Percentiles rank a stretch among this genome's conserved stretches.
These are phyloP conservation scores for Fusarium coffeatum DNA, from an alignment of 2,329 filamentous ascomycete species.

Conservation along the genomic window DNA sequence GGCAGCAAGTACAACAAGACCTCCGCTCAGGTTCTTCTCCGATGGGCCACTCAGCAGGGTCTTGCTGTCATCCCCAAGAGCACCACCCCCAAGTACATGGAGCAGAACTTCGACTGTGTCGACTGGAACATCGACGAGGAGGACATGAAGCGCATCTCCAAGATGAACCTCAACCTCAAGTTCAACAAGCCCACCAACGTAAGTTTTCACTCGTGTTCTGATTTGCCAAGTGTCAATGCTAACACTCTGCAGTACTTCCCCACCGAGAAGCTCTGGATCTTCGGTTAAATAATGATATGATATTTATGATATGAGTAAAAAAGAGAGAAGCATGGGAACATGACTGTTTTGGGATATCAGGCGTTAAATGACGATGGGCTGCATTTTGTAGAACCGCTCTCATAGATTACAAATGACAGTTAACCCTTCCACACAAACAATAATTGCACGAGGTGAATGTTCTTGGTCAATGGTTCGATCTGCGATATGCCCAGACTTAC, in stretches of 20 bases:
- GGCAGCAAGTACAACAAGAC: slow-evolving; percentile 78
- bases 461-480: neutral
- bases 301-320: slow-evolving; percentile 35
- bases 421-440: slow-evolving; percentile 17
- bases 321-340: slow-evolving; percentile 36
- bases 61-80: slow-evolving; percentile 87
- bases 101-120: slow-evolving; percentile 74
- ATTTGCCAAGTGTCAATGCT: neutral
- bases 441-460: neutral
- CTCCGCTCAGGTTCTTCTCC: slow-evolving; percentile 82
- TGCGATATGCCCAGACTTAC: neutral
- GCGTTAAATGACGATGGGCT: slow-evolving; percentile 44
- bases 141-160: slow-evolving; percentile 75
- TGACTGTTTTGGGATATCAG: slow-evolving; percentile 44
- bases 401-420: slow-evolving; percentile 45
- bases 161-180: slow-evolving; percentile 73
- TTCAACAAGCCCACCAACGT: slow-evolving; percentile 83
- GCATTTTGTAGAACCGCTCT: slow-evolving; percentile 42
- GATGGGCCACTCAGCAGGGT: slow-evolving; percentile 87
- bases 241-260: slow-evolving; percentile 62
- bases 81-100: slow-evolving; percentile 63
- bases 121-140: slow-evolving; percentile 72
- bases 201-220: slow-evolving; percentile 51
- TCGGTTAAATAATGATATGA: slow-evolving; percentile 57
- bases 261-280: slow-evolving; percentile 68